Evolutionary conservation across 352 stramenopile genomes (phyloP).

Genomic region (Globisporangium radiosum): DNA sequence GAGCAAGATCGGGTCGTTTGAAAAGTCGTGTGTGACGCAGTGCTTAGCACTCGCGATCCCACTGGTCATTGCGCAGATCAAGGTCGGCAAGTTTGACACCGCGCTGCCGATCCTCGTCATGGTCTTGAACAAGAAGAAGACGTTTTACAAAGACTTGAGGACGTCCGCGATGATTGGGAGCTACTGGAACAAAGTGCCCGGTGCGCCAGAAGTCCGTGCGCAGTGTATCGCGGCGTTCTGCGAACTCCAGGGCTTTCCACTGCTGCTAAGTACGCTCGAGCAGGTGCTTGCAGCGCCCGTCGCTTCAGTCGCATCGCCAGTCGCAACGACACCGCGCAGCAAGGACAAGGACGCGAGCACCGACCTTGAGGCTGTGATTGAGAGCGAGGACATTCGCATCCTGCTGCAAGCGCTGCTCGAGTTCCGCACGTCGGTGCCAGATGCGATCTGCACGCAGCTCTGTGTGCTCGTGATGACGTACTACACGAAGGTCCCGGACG

Average conservation of each 20-base stretch:
- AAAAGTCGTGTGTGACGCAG: conserved; percentile 84
- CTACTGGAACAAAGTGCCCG: conserved; percentile 86
- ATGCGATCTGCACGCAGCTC: conserved; percentile 54
- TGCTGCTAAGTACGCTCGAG: conserved; percentile 70
- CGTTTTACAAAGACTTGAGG: conserved; percentile 85
- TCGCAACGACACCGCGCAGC: not conserved
- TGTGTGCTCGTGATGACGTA: conserved; percentile 80
- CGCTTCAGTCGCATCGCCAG: not conserved
- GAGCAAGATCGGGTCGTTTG: conserved; percentile 81
- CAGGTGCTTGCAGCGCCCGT: conserved; percentile 36
- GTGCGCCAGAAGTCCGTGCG: conserved; percentile 70
- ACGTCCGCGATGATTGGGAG: conserved; percentile 85
- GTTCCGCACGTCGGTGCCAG: conserved; percentile 57
- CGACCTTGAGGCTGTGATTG: conserved; percentile 47
- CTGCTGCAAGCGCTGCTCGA: conserved; percentile 76
- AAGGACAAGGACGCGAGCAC: conserved; percentile 28
- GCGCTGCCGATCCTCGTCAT: conserved; percentile 68
- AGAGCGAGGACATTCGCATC: conserved; percentile 77
- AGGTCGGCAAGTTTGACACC: conserved; percentile 55
- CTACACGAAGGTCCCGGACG: conserved; percentile 70
- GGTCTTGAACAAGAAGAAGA: conserved; percentile 88
- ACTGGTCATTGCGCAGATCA: conserved; percentile 68
- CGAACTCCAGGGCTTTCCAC: conserved; percentile 70
- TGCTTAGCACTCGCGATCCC: conserved; percentile 60
- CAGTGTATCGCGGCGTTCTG: conserved; percentile 83